These are phyloP conservation scores for Gardenia jasminoides DNA, from an alignment of 257 asterid species.

Conservation along the genomic window DNA sequence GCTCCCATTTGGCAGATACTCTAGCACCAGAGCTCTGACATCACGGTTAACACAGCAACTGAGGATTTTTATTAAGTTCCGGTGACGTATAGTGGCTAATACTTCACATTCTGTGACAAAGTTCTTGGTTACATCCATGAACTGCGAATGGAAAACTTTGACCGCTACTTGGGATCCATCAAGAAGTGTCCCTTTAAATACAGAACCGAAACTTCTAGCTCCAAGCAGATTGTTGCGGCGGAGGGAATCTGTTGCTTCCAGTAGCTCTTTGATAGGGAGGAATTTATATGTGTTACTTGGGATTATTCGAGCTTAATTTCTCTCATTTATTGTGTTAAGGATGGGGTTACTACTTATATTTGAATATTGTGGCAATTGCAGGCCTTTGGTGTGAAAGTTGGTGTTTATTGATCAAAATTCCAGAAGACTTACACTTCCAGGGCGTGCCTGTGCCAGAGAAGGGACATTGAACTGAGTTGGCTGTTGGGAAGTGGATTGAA, in stretches of 20 bases:
- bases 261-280: too few species aligned
- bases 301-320: too few species aligned
- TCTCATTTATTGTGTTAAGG: too few species aligned
- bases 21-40: constrained; percentile 25
- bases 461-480: too few species aligned
- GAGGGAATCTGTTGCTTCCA: constrained; percentile 1
- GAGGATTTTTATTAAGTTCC: constrained; percentile 31
- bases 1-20: constrained; percentile 30
- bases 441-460: too few species aligned
- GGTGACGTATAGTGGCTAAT: constrained; percentile 1
- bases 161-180: constrained; percentile 39
- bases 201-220: constrained; percentile 12
- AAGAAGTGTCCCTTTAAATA: constrained; percentile 37
- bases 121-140: constrained; percentile 28
- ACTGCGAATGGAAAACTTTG: constrained; percentile 36
- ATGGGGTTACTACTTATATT: too few species aligned
- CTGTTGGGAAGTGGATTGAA: too few species aligned
- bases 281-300: too few species aligned
- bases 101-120: constrained; percentile 37
- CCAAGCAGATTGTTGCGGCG: neutral
- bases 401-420: too few species aligned
- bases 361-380: too few species aligned
- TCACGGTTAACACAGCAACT: constrained; percentile 30
- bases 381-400: too few species aligned
- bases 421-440: too few species aligned